phyloP scores from a whole-genome alignment of 192 early-diverging fungal genomes.

The Helicostylum pulchrum region DNA sequence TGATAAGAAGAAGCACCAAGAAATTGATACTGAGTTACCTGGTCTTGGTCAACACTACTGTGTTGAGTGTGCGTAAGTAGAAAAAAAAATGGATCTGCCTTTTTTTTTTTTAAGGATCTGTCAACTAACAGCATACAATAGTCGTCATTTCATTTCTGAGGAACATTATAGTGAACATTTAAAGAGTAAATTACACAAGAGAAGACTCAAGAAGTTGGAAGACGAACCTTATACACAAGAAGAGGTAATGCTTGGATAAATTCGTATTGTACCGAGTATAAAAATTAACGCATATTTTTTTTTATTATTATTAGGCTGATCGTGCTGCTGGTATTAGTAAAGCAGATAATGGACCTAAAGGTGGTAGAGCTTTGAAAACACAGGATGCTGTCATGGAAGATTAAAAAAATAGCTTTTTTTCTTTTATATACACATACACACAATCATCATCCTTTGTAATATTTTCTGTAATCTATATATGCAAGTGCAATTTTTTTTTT shows the following conservation, averaged over 20 bases:
- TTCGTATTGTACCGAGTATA: not conserved
- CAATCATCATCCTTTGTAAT: no score
- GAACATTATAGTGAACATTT: slow-evolving; percentile 62
- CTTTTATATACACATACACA: no score
- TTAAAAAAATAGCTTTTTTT: not conserved
- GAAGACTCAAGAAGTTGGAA: slow-evolving; percentile 77
- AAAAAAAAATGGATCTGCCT: no score
- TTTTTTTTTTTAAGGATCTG: no score
- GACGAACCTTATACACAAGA: slow-evolving; percentile 86
- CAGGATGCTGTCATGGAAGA: slow-evolving; percentile 28
- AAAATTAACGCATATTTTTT: no score
- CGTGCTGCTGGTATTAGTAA: slow-evolving; percentile 33
- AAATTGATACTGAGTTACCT: slow-evolving; percentile 80
- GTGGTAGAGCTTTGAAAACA: slow-evolving; percentile 15
- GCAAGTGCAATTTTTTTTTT: not conserved
- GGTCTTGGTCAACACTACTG: slow-evolving; percentile 92
- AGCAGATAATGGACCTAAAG: slow-evolving; percentile 38
- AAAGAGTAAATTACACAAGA: slow-evolving; percentile 83
- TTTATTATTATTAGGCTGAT: no score
- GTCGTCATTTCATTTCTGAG: slow-evolving; percentile 71
- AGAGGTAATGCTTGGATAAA: slow-evolving; percentile 55
- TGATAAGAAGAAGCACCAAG: slow-evolving; percentile 55
- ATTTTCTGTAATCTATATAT: no score
- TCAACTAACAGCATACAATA: slow-evolving; percentile 8
- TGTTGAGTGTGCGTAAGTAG: slow-evolving; percentile 67